These are phyloP conservation scores for Eucalyptus erythrocorys DNA, from an alignment of 345 rosid genomes.

Conservation along the genomic window DNA sequence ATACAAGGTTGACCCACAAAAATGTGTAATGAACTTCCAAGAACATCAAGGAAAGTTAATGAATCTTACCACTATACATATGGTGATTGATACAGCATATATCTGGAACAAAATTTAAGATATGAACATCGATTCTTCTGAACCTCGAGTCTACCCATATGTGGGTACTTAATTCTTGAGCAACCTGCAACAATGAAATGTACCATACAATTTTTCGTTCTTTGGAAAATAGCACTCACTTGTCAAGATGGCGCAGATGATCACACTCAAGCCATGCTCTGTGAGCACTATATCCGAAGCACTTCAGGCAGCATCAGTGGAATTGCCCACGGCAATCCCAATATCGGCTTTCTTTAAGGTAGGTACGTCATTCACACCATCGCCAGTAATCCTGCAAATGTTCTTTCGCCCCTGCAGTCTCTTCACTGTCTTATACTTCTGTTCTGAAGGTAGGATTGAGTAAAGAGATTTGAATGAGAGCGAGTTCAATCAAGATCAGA, in stretches of 20 bases:
- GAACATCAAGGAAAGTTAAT: neutral
- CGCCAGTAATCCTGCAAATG: conserved; percentile 54
- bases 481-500: neutral
- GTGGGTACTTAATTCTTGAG: neutral
- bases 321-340: conserved; percentile 27
- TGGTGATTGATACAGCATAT: neutral
- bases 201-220: neutral
- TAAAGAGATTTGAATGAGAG: neutral
- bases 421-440: conserved; percentile 47
- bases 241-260: neutral
- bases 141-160: neutral
- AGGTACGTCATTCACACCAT: conserved; percentile 61
- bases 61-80: neutral
- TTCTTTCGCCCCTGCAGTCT: conserved; percentile 38
- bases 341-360: conserved; percentile 58
- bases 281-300: neutral
- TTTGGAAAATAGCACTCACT: neutral
- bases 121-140: neutral
- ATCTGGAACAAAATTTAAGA: neutral
- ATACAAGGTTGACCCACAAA: neutral
- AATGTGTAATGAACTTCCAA: neutral
- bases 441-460: conserved; percentile 15
- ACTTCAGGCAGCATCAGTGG: neutral
- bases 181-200: neutral
- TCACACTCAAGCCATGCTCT: neutral